Conservation (phyloP, 1,139 yeast genomes). For the Kurtzmaniella quercitrusa region DNA sequence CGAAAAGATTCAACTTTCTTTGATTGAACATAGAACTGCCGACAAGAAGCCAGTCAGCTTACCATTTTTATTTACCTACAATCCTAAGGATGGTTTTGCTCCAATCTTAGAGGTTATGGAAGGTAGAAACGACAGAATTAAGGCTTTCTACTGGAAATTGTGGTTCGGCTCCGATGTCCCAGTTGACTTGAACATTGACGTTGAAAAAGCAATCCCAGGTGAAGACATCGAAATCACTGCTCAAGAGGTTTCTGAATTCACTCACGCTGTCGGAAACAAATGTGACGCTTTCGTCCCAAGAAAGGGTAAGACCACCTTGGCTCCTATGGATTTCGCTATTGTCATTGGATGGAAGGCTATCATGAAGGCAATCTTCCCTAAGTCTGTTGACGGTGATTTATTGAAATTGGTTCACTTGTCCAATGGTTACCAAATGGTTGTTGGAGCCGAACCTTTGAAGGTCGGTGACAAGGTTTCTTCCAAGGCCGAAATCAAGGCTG, state of each 20-base stretch:
- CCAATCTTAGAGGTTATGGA: slow-evolving; percentile 90
- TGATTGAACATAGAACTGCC: slow-evolving; percentile 88
- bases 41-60: slow-evolving; percentile 71
- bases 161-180: slow-evolving; percentile 79
- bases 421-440: slow-evolving; percentile 89
- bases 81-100: slow-evolving; percentile 87
- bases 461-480: slow-evolving; percentile 85
- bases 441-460: slow-evolving; percentile 87
- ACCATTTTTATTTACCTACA: slow-evolving; percentile 73
- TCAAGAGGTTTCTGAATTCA: slow-evolving; percentile 82
- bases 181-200: slow-evolving; percentile 62
- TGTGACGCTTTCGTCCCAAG: slow-evolving; percentile 94
- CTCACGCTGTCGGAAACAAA: slow-evolving; percentile 95
- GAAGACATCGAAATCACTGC: slow-evolving; percentile 67
- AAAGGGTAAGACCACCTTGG: slow-evolving; percentile 78
- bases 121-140: slow-evolving; percentile 88
- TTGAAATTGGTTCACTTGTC: slow-evolving; percentile 91
- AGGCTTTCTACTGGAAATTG: slow-evolving; percentile 93
- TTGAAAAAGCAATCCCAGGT: slow-evolving; percentile 67
- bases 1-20: slow-evolving; percentile 56
- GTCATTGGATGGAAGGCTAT: slow-evolving; percentile 98
- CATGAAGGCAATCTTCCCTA: slow-evolving; percentile 95
- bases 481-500: slow-evolving; percentile 81
- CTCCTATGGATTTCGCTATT: slow-evolving; percentile 99
- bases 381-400: slow-evolving; percentile 92